Conservation (phyloP, 2,329 filamentous ascomycete genomes). For the Madurella mycetomatis region DNA sequence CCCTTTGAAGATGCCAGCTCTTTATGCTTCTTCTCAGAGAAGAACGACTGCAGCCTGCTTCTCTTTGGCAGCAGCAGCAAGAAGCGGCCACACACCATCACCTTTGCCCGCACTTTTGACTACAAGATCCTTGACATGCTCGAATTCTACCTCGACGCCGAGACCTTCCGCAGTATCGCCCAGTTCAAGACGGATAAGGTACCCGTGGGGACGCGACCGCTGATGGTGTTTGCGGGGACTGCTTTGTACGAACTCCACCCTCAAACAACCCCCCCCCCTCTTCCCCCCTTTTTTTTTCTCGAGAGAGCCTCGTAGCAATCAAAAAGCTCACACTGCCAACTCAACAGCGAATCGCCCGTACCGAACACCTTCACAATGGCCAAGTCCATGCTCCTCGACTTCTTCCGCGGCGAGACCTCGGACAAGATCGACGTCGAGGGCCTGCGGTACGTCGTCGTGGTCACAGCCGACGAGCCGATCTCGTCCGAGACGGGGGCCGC, state of each 20-base stretch:
- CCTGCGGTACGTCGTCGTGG: slow-evolving; percentile 81
- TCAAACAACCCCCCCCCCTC: no score
- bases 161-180: slow-evolving; percentile 62
- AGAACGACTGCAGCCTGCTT: slow-evolving; percentile 87
- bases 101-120: slow-evolving; percentile 75
- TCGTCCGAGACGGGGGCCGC: slow-evolving; percentile 29
- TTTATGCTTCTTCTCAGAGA: slow-evolving; percentile 91
- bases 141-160: slow-evolving; percentile 77
- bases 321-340: neutral
- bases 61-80: slow-evolving; percentile 83
- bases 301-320: neutral
- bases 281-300: neutral
- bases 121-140: slow-evolving; percentile 92
- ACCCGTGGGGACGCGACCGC: slow-evolving; percentile 77
- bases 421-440: slow-evolving; percentile 91
- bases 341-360: slow-evolving; percentile 62
- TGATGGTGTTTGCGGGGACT: slow-evolving; percentile 86
- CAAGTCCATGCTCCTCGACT: slow-evolving; percentile 82
- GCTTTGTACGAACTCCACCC: slow-evolving; percentile 53
- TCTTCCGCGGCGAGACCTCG: slow-evolving; percentile 77
- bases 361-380: slow-evolving; percentile 76
- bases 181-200: slow-evolving; percentile 76
- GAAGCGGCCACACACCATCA: slow-evolving; percentile 91
- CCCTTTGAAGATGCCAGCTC: slow-evolving; percentile 88
- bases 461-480: slow-evolving; percentile 65